A percentile compares a stretch with the other conserved stretches of the same genome.
Conservation (phyloP, 1,139 yeast species). For the Sugiyamaella paludigena region DNA sequence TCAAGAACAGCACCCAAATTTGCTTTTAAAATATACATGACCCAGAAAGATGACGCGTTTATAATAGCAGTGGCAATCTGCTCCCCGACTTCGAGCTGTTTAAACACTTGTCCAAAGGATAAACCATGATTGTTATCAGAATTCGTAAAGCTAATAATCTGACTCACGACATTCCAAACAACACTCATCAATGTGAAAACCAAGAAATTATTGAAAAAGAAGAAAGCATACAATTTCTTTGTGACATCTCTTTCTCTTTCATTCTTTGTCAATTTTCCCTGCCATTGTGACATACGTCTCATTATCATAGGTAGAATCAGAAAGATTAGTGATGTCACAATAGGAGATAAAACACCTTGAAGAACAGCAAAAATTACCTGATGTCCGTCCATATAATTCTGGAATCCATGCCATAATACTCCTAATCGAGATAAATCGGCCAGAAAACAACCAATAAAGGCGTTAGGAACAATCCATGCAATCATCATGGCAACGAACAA, state of each 20-base stretch:
- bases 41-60: slow-evolving; percentile 44
- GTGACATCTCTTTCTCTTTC: slow-evolving; percentile 42
- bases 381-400: slow-evolving; percentile 31
- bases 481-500: slow-evolving; percentile 34
- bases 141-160: slow-evolving; percentile 32
- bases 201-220: slow-evolving; percentile 41
- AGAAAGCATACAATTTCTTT: slow-evolving; percentile 39
- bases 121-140: slow-evolving; percentile 22
- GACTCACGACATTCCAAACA: slow-evolving; percentile 39
- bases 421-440: slow-evolving; percentile 41
- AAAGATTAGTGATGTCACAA: slow-evolving; percentile 38
- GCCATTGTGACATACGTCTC: slow-evolving; percentile 41
- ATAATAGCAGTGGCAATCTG: slow-evolving; percentile 40
- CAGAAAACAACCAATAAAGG: slow-evolving; percentile 43
- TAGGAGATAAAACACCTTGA: slow-evolving; percentile 43
- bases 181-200: slow-evolving; percentile 42
- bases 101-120: slow-evolving; percentile 27
- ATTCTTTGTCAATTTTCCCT: slow-evolving; percentile 40
- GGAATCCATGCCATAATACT: slow-evolving; percentile 38
- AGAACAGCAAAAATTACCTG: slow-evolving; percentile 37
- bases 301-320: slow-evolving; percentile 39
- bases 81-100: slow-evolving; percentile 31
- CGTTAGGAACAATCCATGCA: slow-evolving; percentile 43
- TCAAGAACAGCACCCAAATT: slow-evolving; percentile 37
- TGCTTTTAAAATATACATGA: slow-evolving; percentile 40